Conservation (phyloP, 2,329 filamentous ascomycete genomes). For the Penicillium griseofulvum region DNA sequence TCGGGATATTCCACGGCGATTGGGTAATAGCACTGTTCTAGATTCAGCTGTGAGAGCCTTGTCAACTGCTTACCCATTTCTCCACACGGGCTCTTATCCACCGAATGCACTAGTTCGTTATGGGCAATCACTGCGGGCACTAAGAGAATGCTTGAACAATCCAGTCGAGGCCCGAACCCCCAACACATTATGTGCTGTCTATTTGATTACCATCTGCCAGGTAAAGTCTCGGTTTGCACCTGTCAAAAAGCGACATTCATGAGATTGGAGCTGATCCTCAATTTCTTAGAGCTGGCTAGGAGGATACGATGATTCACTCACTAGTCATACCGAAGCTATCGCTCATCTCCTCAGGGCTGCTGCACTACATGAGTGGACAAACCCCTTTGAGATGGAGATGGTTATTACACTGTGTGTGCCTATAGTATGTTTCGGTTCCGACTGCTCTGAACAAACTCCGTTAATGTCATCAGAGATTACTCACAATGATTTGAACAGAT, state of each 20-base stretch:
- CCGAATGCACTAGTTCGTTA: slow-evolving; percentile 18
- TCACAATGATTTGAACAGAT: slow-evolving; percentile 11
- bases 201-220: slow-evolving; percentile 31
- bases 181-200: slow-evolving; percentile 30
- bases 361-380: slow-evolving; percentile 12
- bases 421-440: slow-evolving; percentile 16
- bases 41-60: slow-evolving; percentile 25
- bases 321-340: slow-evolving; percentile 21
- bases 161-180: slow-evolving; percentile 19
- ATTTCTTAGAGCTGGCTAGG: slow-evolving; percentile 24
- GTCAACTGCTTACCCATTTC: slow-evolving; percentile 17
- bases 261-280: neutral
- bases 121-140: slow-evolving; percentile 20
- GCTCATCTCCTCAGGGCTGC: slow-evolving; percentile 20
- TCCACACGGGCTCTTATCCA: slow-evolving; percentile 16
- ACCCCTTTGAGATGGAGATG: slow-evolving; percentile 20
- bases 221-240: slow-evolving; percentile 7
- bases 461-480: neutral
- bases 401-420: slow-evolving; percentile 21
- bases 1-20: slow-evolving; percentile 19
- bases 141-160: slow-evolving; percentile 27
- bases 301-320: slow-evolving; percentile 14
- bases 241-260: neutral
- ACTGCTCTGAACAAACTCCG: neutral
- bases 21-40: slow-evolving; percentile 23